Conservation (phyloP, 2,329 filamentous ascomycete genomes). For the Tolypocladium guangdongense region DNA sequence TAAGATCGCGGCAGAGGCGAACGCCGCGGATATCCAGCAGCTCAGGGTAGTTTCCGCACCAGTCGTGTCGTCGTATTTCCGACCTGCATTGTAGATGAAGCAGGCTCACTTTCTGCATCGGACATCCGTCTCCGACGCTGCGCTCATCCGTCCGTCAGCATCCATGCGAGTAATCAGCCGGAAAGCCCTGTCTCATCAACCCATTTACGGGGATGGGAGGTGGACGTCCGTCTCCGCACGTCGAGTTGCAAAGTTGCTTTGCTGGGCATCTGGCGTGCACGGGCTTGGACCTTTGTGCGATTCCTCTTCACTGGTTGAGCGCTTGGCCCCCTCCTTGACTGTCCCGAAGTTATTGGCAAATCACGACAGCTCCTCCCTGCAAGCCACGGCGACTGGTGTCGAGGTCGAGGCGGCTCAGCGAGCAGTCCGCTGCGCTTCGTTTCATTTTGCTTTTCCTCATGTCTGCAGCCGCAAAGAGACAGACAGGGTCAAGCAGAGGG, state of each 20-base stretch:
- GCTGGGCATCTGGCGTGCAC: neutral
- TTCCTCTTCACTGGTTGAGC: neutral
- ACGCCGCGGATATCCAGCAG: too few species aligned
- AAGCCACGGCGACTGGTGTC: neutral
- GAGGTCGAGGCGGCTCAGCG: neutral
- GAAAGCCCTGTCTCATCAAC: neutral
- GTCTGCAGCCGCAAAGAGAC: neutral
- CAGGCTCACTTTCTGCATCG: neutral
- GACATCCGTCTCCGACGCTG: neutral
- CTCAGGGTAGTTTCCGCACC: too few species aligned
- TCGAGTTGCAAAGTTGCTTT: neutral
- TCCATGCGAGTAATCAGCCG: neutral
- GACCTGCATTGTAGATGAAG: neutral
- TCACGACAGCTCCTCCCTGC: neutral
- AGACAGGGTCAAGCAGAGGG: neutral
- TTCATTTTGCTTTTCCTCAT: neutral
- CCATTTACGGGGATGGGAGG: too few species aligned
- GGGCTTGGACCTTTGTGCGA: neutral
- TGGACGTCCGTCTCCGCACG: too few species aligned
- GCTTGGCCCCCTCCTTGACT: neutral
- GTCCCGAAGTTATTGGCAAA: neutral
- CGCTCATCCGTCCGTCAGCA: neutral
- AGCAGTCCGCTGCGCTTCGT: neutral
- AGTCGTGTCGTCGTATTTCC: neutral
- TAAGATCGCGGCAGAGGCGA: neutral